These are phyloP conservation scores for peach (Prunus persica) DNA, from an alignment of 306 rosid genomes.

Conservation along the genomic window DNA sequence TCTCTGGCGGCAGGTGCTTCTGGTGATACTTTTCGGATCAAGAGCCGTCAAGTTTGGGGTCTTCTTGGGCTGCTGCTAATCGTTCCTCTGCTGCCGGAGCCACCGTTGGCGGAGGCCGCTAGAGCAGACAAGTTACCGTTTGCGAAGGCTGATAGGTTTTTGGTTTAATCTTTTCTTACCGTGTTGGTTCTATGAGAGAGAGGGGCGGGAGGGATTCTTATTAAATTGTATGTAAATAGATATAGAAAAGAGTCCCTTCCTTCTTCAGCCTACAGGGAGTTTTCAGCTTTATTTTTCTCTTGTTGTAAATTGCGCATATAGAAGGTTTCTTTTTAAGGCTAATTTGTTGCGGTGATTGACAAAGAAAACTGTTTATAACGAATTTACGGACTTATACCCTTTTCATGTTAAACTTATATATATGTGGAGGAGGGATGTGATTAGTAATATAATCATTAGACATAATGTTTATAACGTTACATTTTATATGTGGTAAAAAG, in stretches of 20 bases:
- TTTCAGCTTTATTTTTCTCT: not conserved
- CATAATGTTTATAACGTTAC: too few species aligned
- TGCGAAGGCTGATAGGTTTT: not conserved
- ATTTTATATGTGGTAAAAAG: too few species aligned
- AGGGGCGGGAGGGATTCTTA: not conserved
- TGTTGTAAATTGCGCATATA: not conserved
- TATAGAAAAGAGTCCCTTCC: constrained; percentile 13
- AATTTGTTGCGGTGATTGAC: not conserved
- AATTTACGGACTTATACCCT: too few species aligned
- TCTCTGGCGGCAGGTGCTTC: constrained; percentile 1
- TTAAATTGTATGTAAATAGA: constrained; percentile 23
- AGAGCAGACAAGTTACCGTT: not conserved
- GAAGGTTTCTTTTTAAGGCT: not conserved
- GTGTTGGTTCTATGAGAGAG: not conserved
- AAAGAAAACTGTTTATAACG: too few species aligned
- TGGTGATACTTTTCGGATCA: not conserved
- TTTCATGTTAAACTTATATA: too few species aligned
- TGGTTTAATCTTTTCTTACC: not conserved
- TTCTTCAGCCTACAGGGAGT: not conserved
- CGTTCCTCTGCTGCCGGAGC: constrained; percentile 16
- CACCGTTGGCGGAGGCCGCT: constrained; percentile 17
- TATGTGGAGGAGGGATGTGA: too few species aligned
- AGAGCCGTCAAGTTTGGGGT: not conserved
- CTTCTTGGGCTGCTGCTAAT: constrained; percentile 15
- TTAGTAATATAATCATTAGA: too few species aligned